Evolutionary conservation across 306 rosid genomes (phyloP), one percentile per base, ranked within the genome.

Genomic region (Rubus idaeus): DNA sequence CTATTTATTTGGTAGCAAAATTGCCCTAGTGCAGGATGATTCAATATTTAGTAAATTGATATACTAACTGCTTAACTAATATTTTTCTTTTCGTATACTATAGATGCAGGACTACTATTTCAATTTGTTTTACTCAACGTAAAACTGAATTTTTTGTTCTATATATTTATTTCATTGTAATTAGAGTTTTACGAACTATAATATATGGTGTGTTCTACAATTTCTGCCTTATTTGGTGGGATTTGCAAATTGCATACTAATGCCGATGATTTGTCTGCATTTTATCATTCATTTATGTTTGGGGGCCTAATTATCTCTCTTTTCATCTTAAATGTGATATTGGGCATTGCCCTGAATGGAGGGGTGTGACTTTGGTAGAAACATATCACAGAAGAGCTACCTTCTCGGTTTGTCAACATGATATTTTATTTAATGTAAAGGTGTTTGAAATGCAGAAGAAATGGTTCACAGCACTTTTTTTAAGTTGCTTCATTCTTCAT

Each of bases 21-120:
- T 50, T 50, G 46, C 39, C 40, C 20, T 18, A 5, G 78, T 70
- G 84, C 81, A 72, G 83, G 26, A 40, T 65, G 26, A 67, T 80
- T 76, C 44, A 61, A 71, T 45, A 44, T 64, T 51, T 73, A 83
- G 68, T 74, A 76, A 67, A 39, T 84, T 82, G 16, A 10, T 83
- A 80, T 49, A 74, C 85, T 74, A 56, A 86, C 75, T 53, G 41
- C 75, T 17, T 13, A 47, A 79, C 60, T 70, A 4, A 6, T 63
- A 3, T 63, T 37, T 63, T 2, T 4, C 42, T 5, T 11, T 26
- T 47, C 50, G 12, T 23, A 37, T 45, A 56, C 71, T 66, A 51
- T 49, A 71, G 41, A 8, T 76, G 49, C 71, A 49, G 64, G 68
- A 67, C 21, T 56, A 41, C n/a, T 47, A 6, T 50, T 45, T 35